Percentiles rank a stretch among this genome's conserved stretches.
Conservation (phyloP, 2,329 filamentous ascomycete species). For the Fusarium aywerte region DNA sequence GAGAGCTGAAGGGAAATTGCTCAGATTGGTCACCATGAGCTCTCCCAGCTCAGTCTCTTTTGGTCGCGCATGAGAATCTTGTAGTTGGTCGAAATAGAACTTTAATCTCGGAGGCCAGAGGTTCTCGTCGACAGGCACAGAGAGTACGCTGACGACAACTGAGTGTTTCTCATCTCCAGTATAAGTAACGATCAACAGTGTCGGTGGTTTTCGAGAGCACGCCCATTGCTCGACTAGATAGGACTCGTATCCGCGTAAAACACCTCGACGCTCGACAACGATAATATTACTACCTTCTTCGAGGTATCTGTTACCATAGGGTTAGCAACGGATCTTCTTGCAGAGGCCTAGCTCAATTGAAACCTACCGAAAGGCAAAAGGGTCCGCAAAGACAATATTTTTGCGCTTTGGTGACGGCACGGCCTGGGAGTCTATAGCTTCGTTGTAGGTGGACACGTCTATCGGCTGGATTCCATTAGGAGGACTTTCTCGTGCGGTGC, state of each 20-base stretch:
- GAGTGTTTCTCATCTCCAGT: slow-evolving; percentile 85
- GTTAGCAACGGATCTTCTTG: slow-evolving; percentile 19
- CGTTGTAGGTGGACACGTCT: slow-evolving; percentile 36
- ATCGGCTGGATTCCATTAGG: slow-evolving; percentile 37
- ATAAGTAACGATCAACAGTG: slow-evolving; percentile 91
- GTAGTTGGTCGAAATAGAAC: slow-evolving; percentile 86
- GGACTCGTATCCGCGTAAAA: slow-evolving; percentile 85
- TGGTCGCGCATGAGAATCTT: slow-evolving; percentile 84
- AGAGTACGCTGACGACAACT: slow-evolving; percentile 82
- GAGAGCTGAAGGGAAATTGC: slow-evolving; percentile 88
- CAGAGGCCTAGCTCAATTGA: not conserved
- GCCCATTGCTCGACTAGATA: slow-evolving; percentile 99
- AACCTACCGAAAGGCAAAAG: slow-evolving; percentile 65
- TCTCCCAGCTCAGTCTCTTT: slow-evolving; percentile 85
- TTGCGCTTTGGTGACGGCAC: slow-evolving; percentile 49
- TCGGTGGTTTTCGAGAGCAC: slow-evolving; percentile 89
- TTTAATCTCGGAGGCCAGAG: slow-evolving; percentile 82
- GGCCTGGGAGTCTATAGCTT: slow-evolving; percentile 23
- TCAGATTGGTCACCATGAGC: slow-evolving; percentile 93
- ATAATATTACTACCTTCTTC: slow-evolving; percentile 83
- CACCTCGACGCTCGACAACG: slow-evolving; percentile 76
- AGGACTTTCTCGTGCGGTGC: slow-evolving; percentile 36
- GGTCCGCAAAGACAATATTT: slow-evolving; percentile 67
- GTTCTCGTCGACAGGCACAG: slow-evolving; percentile 81
- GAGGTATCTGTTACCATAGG: slow-evolving; percentile 68